phyloP scores from a whole-genome alignment of 306 rosid genomes.

The Canavalia gladiata region DNA sequence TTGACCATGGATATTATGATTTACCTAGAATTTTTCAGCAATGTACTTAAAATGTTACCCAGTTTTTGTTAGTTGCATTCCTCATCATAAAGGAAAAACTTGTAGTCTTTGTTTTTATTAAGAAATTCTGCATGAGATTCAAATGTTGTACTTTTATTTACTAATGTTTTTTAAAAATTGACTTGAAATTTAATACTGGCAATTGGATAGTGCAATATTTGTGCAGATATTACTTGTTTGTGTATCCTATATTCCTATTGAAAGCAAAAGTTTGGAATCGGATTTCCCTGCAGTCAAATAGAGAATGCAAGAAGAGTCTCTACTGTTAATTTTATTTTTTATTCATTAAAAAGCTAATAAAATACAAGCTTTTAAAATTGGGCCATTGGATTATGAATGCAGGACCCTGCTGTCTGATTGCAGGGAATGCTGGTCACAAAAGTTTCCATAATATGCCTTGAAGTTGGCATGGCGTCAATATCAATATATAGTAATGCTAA shows the following conservation, averaged over 20 bases:
- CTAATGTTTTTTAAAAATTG: conserved; percentile 5
- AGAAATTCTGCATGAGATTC: not conserved
- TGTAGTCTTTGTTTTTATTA: not conserved
- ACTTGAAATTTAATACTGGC: not conserved
- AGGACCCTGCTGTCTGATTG: not conserved
- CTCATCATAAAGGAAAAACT: not conserved
- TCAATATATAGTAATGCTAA: not conserved
- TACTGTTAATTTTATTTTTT: not conserved
- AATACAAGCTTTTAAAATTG: not conserved
- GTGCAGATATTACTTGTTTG: conserved; percentile 3
- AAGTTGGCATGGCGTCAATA: not conserved
- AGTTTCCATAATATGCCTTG: not conserved
- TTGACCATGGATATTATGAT: not conserved
- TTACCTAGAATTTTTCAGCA: conserved; percentile 33
- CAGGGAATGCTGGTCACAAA: not conserved
- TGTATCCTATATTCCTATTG: not conserved
- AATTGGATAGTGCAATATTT: not conserved
- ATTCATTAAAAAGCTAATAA: not conserved
- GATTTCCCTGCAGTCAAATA: not conserved
- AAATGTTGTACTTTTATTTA: conserved; percentile 3
- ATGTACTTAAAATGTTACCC: conserved; percentile 19
- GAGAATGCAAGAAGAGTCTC: not conserved
- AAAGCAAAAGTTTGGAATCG: not conserved
- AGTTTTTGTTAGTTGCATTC: conserved; percentile 16
- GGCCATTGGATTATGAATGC: not conserved